Evolutionary conservation across 257 asterid species (phyloP).

Genomic region (Rubia yunnanensis): DNA sequence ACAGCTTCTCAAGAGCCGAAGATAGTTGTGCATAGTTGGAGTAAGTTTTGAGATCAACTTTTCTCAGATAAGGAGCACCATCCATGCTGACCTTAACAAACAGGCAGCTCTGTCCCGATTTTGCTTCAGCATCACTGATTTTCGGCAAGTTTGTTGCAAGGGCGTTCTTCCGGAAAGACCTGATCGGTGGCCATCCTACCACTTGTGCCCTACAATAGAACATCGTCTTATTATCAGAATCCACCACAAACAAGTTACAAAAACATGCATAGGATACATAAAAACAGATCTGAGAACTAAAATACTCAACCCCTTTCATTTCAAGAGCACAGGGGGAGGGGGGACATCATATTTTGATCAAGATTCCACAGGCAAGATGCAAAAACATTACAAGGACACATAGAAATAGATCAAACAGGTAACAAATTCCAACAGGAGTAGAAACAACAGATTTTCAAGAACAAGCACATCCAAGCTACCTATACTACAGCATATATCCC

Average conservation of each 20-base stretch:
- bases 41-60: conserved; percentile 64
- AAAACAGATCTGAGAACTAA: neutral
- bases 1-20: conserved; percentile 73
- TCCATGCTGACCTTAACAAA: conserved; percentile 86
- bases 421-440: neutral
- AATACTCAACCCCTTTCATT: too few species aligned
- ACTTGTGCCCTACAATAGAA: conserved; percentile 58
- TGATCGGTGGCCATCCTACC: conserved; percentile 90
- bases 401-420: neutral
- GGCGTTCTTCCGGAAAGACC: conserved; percentile 68
- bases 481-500: neutral
- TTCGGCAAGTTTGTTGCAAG: conserved; percentile 39
- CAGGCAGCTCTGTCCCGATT: conserved; percentile 39
- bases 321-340: too few species aligned
- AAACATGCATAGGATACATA: neutral
- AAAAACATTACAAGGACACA: neutral
- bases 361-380: neutral
- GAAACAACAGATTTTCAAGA: neutral
- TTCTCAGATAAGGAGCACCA: conserved; percentile 85
- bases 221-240: neutral
- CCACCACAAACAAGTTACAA: neutral
- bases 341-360: neutral
- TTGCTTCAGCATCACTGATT: conserved; percentile 25
- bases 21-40: conserved; percentile 52
- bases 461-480: neutral